Conservation (phyloP, 805 yeast species). For the Metschnikowia gelsemii region DNA sequence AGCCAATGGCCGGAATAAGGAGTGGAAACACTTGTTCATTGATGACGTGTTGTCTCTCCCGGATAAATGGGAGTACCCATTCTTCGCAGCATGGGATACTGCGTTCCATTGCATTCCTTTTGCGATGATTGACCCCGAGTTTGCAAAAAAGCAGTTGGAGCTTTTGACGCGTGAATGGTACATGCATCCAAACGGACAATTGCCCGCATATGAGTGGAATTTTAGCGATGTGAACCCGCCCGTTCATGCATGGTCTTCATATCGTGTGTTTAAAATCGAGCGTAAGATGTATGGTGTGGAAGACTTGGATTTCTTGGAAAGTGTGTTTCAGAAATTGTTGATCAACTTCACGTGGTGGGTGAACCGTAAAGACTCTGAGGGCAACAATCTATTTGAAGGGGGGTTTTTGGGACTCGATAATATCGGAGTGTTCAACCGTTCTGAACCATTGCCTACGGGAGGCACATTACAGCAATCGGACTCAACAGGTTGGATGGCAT, state of each 20-base stretch:
- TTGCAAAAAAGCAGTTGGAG: conserved; percentile 86
- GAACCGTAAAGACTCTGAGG: conserved; percentile 81
- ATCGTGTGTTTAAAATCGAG: conserved; percentile 83
- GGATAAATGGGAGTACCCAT: conserved; percentile 95
- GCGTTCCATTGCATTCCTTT: conserved; percentile 93
- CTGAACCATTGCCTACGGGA: conserved; percentile 91
- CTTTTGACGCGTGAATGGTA: conserved; percentile 91
- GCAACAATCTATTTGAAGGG: conserved; percentile 89
- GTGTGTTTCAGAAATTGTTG: conserved; percentile 88
- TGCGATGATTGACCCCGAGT: conserved; percentile 90
- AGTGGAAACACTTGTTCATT: conserved; percentile 86
- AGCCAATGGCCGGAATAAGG: conserved; percentile 82
- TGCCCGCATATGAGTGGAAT: conserved; percentile 97
- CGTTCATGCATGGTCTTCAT: conserved; percentile 95
- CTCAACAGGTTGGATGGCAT: conserved; percentile 98
- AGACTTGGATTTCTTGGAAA: conserved; percentile 79
- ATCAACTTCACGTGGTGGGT: conserved; percentile 98
- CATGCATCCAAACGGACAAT: conserved; percentile 97
- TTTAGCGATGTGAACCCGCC: conserved; percentile 96
- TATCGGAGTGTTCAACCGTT: conserved; percentile 88
- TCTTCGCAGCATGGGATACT: conserved; percentile 96
- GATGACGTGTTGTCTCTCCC: conserved; percentile 88
- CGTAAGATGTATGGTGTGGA: conserved; percentile 78
- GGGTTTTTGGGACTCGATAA: conserved; percentile 92
- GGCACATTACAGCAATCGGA: conserved; percentile 91